These are phyloP conservation scores for Phytophthora fragariaefolia DNA, from an alignment of 352 stramenopile species.

Conservation along the genomic window DNA sequence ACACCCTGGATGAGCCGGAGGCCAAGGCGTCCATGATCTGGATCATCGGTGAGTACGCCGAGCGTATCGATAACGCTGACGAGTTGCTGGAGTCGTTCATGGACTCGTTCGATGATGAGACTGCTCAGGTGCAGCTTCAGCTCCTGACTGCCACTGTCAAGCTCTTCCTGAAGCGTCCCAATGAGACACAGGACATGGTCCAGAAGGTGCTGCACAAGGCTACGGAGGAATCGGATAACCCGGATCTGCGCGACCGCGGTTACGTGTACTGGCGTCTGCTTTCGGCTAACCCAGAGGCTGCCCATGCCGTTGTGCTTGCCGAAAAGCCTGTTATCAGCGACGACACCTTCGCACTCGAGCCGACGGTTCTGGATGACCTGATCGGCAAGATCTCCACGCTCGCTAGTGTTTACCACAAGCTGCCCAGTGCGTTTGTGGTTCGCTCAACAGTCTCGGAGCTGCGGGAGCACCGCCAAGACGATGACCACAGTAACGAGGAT, in stretches of 20 bases:
- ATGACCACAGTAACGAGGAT: conserved; percentile 73
- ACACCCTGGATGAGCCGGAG: conserved; percentile 98
- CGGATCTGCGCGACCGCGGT: conserved; percentile 97
- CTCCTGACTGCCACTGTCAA: conserved; percentile 99
- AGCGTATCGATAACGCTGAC: conserved; percentile 99
- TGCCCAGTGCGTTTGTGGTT: conserved; percentile 83
- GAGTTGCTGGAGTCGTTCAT: conserved; percentile 99
- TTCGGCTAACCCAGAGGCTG: conserved; percentile 97
- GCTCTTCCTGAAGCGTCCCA: conserved; percentile 97
- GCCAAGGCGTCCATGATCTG: conserved; percentile 99
- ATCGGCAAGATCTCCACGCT: conserved; percentile 98
- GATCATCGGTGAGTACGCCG: conserved; percentile 99
- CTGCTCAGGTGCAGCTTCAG: conserved; percentile 96
- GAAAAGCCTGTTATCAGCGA: conserved; percentile 99
- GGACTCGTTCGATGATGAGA: conserved; percentile 99
- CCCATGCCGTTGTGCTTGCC: conserved; percentile 97
- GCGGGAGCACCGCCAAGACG: conserved; percentile 70
- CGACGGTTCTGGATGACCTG: conserved; percentile 95
- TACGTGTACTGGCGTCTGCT: conserved; percentile 99
- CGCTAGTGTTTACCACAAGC: conserved; percentile 98
- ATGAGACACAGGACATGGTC: conserved; percentile 96
- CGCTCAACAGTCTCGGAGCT: conserved; percentile 84
- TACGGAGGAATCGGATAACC: conserved; percentile 98
- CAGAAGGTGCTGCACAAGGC: conserved; percentile 98
- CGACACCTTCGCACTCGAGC: conserved; percentile 97